These are phyloP conservation scores for Boletus hoseneyae DNA, from an alignment of 1,284 basidiomycete genomes.

Conservation along the genomic window DNA sequence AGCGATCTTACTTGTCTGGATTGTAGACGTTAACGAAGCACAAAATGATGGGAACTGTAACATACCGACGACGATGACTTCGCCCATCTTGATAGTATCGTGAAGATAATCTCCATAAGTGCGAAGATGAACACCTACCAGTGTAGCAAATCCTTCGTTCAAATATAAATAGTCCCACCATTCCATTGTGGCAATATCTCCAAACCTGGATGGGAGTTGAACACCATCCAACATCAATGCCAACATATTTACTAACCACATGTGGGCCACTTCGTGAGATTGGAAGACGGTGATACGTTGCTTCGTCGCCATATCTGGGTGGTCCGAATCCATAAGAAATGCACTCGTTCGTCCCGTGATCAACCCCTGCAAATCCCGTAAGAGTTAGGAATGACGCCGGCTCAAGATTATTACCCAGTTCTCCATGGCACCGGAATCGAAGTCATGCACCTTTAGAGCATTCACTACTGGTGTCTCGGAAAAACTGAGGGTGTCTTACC, in stretches of 20 bases:
- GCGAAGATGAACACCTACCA: conserved; percentile 44
- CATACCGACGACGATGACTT: conserved; percentile 83
- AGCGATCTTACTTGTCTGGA: conserved; percentile 44
- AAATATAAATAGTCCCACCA: conserved; percentile 94
- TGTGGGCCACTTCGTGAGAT: conserved; percentile 82
- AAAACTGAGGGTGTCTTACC: conserved; percentile 37
- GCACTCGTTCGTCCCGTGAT: conserved; percentile 88
- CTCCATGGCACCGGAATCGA: conserved; percentile 93
- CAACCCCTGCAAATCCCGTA: conserved; percentile 52
- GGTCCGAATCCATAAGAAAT: conserved; percentile 80
- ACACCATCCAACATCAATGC: conserved; percentile 1
- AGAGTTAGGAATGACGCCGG: not conserved
- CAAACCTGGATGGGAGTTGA: conserved; percentile 54
- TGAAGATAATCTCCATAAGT: conserved; percentile 1
- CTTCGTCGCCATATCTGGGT: conserved; percentile 72
- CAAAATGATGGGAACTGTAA: conserved; percentile 1
- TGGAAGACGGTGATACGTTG: conserved; percentile 79
- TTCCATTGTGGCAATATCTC: conserved; percentile 88
- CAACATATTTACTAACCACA: conserved; percentile 54
- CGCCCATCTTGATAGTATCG: conserved; percentile 65
- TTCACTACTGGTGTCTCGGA: not conserved
- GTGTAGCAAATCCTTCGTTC: conserved; percentile 88
- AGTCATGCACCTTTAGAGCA: conserved; percentile 64
- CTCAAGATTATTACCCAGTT: conserved; percentile 60
- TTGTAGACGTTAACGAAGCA: conserved; percentile 4